Conservation (phyloP, 2,329 filamentous ascomycete species). For the Apiospora malaysiana region DNA sequence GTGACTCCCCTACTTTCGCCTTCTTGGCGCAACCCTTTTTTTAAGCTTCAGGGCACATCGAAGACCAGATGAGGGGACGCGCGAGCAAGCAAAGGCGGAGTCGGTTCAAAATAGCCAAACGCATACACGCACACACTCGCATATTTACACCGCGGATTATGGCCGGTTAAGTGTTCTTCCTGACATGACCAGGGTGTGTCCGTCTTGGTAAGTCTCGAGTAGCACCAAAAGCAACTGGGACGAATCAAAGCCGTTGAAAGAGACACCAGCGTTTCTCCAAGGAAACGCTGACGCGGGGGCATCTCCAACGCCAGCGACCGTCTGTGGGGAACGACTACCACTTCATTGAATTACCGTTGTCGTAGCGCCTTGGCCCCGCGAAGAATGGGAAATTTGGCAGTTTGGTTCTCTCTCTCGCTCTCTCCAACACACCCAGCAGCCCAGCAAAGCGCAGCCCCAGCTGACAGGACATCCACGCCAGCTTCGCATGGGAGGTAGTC, state of each 20-base stretch:
- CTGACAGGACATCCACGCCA: background rate
- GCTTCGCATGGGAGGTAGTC: background rate
- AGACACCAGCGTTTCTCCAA: conserved; percentile 1
- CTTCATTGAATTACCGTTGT: background rate
- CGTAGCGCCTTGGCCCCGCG: conserved; percentile 1
- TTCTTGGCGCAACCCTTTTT: background rate
- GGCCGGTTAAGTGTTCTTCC: conserved; percentile 19
- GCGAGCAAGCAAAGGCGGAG: too few relatives aligned
- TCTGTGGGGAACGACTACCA: background rate
- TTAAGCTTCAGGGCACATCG: background rate
- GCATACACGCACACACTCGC: background rate
- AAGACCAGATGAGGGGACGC: background rate
- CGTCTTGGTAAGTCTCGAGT: background rate
- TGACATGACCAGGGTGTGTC: background rate
- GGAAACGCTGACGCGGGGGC: background rate
- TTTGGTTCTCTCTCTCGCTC: background rate
- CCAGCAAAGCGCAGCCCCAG: background rate
- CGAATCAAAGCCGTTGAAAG: background rate
- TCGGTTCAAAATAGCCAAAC: background rate
- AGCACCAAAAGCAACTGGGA: background rate
- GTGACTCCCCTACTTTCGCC: background rate
- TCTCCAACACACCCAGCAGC: background rate
- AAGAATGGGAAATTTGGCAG: background rate
- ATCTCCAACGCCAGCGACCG: background rate
- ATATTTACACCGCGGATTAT: background rate